These are phyloP conservation scores for Penicillium capsulatum DNA, from an alignment of 2,329 filamentous ascomycete species.

Conservation along the genomic window DNA sequence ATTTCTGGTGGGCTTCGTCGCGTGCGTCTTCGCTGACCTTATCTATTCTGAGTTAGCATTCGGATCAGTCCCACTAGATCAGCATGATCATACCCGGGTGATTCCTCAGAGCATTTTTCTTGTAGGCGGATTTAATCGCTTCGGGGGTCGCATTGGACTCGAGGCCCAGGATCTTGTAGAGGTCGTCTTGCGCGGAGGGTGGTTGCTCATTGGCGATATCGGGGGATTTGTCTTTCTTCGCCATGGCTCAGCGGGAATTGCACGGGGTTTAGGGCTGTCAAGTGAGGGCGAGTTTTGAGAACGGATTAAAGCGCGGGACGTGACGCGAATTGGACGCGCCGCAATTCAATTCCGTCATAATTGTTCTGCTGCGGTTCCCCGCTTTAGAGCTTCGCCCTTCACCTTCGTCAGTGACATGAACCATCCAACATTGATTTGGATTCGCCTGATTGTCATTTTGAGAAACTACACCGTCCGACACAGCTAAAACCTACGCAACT, in stretches of 20 bases:
- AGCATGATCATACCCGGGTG: constrained; percentile 64
- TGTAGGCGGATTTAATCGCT: constrained; percentile 85
- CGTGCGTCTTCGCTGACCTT: constrained; percentile 68
- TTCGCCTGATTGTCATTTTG: no score
- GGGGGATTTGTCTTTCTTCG: constrained; percentile 13
- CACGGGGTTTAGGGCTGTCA: background rate
- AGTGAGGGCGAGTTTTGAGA: no score
- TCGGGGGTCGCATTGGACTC: constrained; percentile 66
- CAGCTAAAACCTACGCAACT: no score
- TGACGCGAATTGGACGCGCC: constrained; percentile 27
- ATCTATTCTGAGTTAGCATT: constrained; percentile 50
- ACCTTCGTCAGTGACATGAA: background rate
- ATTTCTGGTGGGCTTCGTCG: constrained; percentile 69
- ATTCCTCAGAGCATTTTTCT: constrained; percentile 79
- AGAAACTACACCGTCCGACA: no score
- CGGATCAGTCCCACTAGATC: background rate
- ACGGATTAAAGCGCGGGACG: constrained; percentile 3
- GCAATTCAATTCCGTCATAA: constrained; percentile 28
- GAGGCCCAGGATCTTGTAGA: constrained; percentile 75
- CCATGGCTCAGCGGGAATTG: constrained; percentile 11
- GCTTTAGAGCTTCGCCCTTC: constrained; percentile 9
- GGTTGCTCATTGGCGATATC: constrained; percentile 16
- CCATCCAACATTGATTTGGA: background rate
- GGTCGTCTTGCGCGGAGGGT: constrained; percentile 39
- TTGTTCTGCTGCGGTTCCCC: constrained; percentile 23